These are phyloP conservation scores for Solanum aculeatissimum DNA, from an alignment of 305 asterid genomes.

Conservation along the genomic window DNA sequence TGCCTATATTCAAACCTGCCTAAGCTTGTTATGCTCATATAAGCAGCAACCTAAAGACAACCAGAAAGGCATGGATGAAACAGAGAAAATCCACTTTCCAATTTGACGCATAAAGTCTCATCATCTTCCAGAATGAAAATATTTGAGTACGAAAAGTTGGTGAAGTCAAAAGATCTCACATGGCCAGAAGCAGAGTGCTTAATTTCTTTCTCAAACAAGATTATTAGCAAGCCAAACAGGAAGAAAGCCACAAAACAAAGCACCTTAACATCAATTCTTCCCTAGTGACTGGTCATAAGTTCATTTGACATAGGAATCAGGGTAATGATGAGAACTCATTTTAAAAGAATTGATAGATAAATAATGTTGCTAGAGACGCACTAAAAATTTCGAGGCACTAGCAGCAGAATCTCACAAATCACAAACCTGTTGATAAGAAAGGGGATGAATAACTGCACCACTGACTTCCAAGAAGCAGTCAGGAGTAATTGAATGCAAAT, in stretches of 20 bases:
- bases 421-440: conserved; percentile 97
- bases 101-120: neutral
- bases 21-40: neutral
- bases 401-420: conserved; percentile 13
- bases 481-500: conserved; percentile 90
- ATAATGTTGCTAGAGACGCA: neutral
- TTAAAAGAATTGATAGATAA: neutral
- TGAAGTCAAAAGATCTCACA: neutral
- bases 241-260: neutral
- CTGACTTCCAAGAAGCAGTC: conserved; percentile 92
- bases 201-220: neutral
- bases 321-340: neutral
- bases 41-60: neutral
- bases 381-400: neutral
- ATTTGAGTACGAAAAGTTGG: neutral
- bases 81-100: neutral
- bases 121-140: neutral
- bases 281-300: neutral
- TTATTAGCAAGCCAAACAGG: neutral
- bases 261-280: neutral
- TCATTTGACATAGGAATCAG: neutral
- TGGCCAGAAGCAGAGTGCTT: neutral
- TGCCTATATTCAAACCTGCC: neutral
- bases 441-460: conserved; percentile 97
- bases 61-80: neutral